Base-by-base conservation (phyloP, 2,329 filamentous ascomycete genomes). In the Colletotrichum theobromicola region DNA sequence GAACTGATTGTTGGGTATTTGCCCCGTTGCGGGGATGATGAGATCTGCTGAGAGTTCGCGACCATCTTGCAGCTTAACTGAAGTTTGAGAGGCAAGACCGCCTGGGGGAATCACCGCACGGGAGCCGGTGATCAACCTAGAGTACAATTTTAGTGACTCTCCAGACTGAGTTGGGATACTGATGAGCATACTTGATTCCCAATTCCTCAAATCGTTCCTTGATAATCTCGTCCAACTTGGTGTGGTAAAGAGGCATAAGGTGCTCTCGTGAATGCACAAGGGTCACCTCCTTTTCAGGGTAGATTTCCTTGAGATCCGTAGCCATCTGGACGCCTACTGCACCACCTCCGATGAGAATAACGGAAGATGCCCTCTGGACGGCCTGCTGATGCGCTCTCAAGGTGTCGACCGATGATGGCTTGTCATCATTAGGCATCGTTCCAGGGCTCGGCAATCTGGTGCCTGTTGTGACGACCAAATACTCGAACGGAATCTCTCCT, bases 291-390 rank as follows among this genome's bases (percentile, higher is more conserved):
- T 89, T 90, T 5, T 84, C 82, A 0, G 86, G 86, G 77, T 85
- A 88, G 2, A 84, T 79, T 15, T 82, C 81, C 77, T 88, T 89
- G 37, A 87, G 84, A 78, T 90, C 88, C 1, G 83, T 81, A 0
- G 87, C 86, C 62, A 89, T 79, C 78, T 90, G 84, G 1, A 90
- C 84, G 2, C 88, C 88, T 0, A 88, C 88, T 4, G 88, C 84
- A 2, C 88, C 88, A 5, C 84, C 87, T 7, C 88, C 88, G 5
- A 86, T 74, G 21, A 85, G 72, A 4, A 82, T 82, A 53, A 85
- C 78, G 5, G 65, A 72, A 10, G 70, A 62, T 2, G 65, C 65
- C 34, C 74, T 76, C 7, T 34, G 70, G 74, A 24, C 78, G 80
- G 18, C 63, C 70, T 1, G 77, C 65, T 76, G 84, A 85, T 70